phyloP scores from a whole-genome alignment of 2,329 filamentous ascomycete genomes.

The Biscogniauxia mediterranea region DNA sequence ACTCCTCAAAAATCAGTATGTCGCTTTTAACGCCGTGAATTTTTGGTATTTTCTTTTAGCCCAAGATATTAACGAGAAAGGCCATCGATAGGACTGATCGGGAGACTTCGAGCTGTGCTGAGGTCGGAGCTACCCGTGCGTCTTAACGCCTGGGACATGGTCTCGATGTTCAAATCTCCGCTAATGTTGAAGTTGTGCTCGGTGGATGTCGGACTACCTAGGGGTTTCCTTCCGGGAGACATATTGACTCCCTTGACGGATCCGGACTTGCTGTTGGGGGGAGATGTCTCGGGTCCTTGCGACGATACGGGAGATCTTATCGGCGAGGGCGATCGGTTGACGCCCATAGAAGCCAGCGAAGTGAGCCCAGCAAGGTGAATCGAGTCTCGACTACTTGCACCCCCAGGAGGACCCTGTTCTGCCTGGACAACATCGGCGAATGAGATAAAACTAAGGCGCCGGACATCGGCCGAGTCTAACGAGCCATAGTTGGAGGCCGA shows the following conservation, averaged over 20 bases:
- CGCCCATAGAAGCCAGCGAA: slow-evolving; percentile 49
- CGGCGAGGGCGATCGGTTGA: slow-evolving; percentile 74
- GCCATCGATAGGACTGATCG: slow-evolving; percentile 56
- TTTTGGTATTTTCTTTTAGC: neutral
- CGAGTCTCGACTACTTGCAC: slow-evolving; percentile 61
- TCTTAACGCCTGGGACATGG: slow-evolving; percentile 85
- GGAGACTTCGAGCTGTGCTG: slow-evolving; percentile 52
- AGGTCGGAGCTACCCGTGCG: slow-evolving; percentile 84
- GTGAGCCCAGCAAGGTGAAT: slow-evolving; percentile 68
- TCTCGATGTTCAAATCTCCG: slow-evolving; percentile 82
- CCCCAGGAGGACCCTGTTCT: slow-evolving; percentile 64
- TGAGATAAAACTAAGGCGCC: slow-evolving; percentile 89
- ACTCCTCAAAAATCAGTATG: neutral
- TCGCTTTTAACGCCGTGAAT: neutral
- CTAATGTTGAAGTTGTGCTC: slow-evolving; percentile 48
- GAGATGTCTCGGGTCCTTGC: slow-evolving; percentile 64
- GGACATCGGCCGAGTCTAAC: slow-evolving; percentile 74
- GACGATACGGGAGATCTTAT: slow-evolving; percentile 77
- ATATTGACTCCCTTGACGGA: slow-evolving; percentile 74
- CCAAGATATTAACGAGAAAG: slow-evolving; percentile 26
- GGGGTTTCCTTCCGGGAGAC: slow-evolving; percentile 58
- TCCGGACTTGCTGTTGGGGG: slow-evolving; percentile 72
- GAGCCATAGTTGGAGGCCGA: slow-evolving; percentile 73
- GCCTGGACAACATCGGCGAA: slow-evolving; percentile 94
- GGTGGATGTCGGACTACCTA: slow-evolving; percentile 62